Evolutionary conservation across 2,329 filamentous ascomycete genomes (phyloP), one percentile per base, ranked within the genome.

Genomic region (Daldinia eschscholtzii): DNA sequence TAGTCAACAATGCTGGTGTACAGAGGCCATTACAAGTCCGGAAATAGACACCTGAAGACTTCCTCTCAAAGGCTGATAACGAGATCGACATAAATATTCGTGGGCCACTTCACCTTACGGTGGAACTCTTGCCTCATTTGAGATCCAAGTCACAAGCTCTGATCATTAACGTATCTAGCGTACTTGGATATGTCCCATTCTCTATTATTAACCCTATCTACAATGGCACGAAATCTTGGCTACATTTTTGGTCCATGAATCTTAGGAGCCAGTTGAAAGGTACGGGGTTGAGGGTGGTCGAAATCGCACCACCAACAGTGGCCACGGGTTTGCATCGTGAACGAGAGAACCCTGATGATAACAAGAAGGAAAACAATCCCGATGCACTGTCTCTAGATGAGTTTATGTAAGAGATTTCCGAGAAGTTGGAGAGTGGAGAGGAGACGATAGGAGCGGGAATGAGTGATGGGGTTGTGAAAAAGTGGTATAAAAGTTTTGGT

Each of bases 11-110:
- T 13, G 20, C 44, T 28, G 23, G 23, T 48, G 13, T 48, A 6
- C 9, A 30, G n/a, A 48, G 23, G 44, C 44, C n/a, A 4, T 10
- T 28, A 28, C 10, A 48, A 48, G 12, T 48, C 12, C 23, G 28
- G 44, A 48, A n/a, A 28, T 3, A 48, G 3, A 28, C 44, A 6
- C 23, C 20, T 1, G 44, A 48, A 28, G 23, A 48, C 13, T 28
- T 28, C n/a, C 23, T 15, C 20, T 26, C 23, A 1, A 48, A 48
- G 12, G 44, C 18, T 28, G 44, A 48, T 20, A 3, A 48, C 12
- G 44, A 48, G 23, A 48, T 48, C 6, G 44, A 48, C 10, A 23
- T 46, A 26, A 46, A 46, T 46, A 46, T 46, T 46, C 18, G 18
- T 13, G 18, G 42, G 42, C 42, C 20, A 5, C 18, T 46, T 26